Evolutionary conservation across 2,329 filamentous ascomycete species (phyloP), one percentile per base, ranked within the genome.

Genomic region (Pseudogymnoascus sp.): DNA sequence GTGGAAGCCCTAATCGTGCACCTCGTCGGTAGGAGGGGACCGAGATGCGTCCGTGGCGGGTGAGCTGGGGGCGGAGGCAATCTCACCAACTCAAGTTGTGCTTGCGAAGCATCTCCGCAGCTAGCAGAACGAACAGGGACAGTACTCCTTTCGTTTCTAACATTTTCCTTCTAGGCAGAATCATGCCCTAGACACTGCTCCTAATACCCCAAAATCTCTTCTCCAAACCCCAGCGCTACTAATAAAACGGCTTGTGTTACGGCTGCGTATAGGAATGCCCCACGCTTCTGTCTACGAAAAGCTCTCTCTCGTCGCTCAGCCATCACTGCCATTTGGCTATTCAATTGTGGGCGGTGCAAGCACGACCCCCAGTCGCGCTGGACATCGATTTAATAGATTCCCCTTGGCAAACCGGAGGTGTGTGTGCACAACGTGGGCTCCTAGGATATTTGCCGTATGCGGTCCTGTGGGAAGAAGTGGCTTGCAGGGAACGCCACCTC

Each of bases 1-100:
- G 50, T 57, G 50, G 26, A 19, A 57, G 50, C 50, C 50, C 50
- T 57, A 57, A 57, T n/a, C 50, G 50, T 33, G 50, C 50, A n/a
- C 50, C 50, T 57, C 50, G n/a, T 19, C 50, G 50, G 50, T 7
- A 57, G 28, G 28, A 57, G 26, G 50, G 26, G 28, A 19, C 50
- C 50, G 50, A 57, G 11, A 28, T 57, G n/a, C 33, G 50, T 33
- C 50, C 50, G 50, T 19, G 28, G 50, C 26, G 5, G 50, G 50
- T 10, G 26, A 19, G 19, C 4, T 19, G 26, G n/a, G 26, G 5
- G n/a, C 21, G 5, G n/a, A 33, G 10, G 26, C 28, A 57, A 57
- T 57, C 50, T 57, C 50, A 33, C 26, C 19, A 10, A 8, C 26
- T 57, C 26, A 4, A 19, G 28, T 7, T 33, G n/a, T 57, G 44